Percentiles rank a stretch among this genome's conserved stretches.
phyloP scores from a whole-genome alignment of 139 green algal species.

The Asterochloris sp. region DNA sequence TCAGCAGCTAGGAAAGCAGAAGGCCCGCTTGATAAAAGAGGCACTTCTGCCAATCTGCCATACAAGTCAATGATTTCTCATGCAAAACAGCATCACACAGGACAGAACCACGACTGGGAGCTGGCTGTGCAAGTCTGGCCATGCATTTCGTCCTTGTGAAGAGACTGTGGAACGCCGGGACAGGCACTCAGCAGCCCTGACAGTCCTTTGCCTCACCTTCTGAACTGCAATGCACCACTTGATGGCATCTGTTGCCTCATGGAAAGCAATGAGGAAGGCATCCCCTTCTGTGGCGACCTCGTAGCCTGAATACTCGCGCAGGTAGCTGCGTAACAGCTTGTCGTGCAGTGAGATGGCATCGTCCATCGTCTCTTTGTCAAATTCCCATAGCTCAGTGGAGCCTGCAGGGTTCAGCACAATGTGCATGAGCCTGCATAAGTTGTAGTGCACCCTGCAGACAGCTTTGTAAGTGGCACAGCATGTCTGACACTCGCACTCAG shows the following conservation, averaged over 20 bases:
- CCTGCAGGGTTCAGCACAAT: background rate
- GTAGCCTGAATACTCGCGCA: constrained; percentile 5
- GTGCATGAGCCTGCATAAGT: too few species aligned
- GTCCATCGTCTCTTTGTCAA: constrained; percentile 5
- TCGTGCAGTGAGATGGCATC: constrained; percentile 12
- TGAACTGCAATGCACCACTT: background rate
- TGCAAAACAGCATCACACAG: too few species aligned
- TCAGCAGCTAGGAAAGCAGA: background rate
- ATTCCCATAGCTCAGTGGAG: constrained; percentile 30
- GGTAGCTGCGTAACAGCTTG: background rate
- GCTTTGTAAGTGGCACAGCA: too few species aligned
- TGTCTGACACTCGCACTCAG: too few species aligned
- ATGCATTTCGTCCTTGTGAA: too few species aligned
- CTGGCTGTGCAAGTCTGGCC: too few species aligned
- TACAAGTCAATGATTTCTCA: too few species aligned
- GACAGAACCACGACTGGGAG: too few species aligned
- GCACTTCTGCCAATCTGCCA: background rate
- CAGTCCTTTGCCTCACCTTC: background rate
- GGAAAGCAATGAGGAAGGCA: constrained; percentile 15
- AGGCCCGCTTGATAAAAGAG: background rate
- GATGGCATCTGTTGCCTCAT: background rate
- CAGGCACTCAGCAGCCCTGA: too few species aligned
- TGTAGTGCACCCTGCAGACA: too few species aligned
- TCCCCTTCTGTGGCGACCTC: constrained; percentile 18
- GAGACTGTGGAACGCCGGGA: too few species aligned